Evolutionary conservation across 2,329 filamentous ascomycete species (phyloP).

Genomic region (Mariannaea sp.): DNA sequence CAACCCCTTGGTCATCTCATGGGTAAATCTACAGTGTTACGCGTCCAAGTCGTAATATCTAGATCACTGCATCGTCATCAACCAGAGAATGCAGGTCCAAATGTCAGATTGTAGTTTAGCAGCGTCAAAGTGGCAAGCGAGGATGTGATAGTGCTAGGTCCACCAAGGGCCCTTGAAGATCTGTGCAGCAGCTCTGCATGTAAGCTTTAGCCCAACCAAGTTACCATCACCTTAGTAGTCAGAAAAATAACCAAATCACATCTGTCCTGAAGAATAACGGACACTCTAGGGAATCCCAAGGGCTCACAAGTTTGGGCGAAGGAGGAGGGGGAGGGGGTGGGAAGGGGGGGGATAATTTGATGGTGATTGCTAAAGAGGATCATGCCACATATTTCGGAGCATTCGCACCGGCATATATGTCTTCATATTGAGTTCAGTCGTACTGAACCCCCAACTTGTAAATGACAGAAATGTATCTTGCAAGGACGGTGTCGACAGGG

Average conservation of each 20-base stretch:
- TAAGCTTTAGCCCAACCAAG: not conserved
- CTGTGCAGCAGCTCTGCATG: constrained; percentile 8
- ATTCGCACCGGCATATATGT: constrained; percentile 25
- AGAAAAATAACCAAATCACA: not conserved
- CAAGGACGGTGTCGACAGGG: constrained; percentile 26
- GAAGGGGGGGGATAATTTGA: not conserved
- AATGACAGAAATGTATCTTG: constrained; percentile 6
- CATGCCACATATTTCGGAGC: constrained; percentile 25
- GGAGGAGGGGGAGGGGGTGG: too few species aligned
- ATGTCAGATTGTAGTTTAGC: not conserved
- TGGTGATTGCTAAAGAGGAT: constrained; percentile 8
- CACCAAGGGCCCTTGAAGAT: constrained; percentile 12
- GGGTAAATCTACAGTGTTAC: not conserved
- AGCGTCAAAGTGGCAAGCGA: not conserved
- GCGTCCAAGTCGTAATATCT: constrained; percentile 12
- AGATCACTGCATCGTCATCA: constrained; percentile 24
- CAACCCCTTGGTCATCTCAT: constrained; percentile 16
- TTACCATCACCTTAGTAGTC: not conserved
- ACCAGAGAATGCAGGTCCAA: not conserved
- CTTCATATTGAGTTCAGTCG: constrained; percentile 7
- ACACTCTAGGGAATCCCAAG: not conserved
- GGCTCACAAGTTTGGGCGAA: too few species aligned
- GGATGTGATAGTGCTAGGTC: constrained; percentile 3
- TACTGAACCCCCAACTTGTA: constrained; percentile 12
- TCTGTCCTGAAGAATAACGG: not conserved